Percentiles rank a stretch among this genome's conserved stretches.
These are phyloP conservation scores for Musa schizocarpa DNA, from an alignment of 176 grass and related monocot genomes.

Conservation along the genomic window DNA sequence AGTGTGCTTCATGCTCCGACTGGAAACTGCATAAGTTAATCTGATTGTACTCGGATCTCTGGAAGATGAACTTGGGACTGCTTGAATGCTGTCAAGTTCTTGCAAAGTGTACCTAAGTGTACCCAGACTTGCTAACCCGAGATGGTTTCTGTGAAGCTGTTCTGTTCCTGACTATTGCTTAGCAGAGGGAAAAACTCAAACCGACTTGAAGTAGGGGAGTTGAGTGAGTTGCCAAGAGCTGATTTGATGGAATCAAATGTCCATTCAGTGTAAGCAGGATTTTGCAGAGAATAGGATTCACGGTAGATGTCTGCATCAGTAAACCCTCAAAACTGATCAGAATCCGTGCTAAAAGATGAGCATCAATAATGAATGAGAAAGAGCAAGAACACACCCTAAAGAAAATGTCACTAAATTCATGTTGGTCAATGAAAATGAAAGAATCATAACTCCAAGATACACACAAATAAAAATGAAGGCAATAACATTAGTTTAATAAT, in stretches of 20 bases:
- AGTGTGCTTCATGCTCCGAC: slow-evolving; percentile 68
- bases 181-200: slow-evolving; percentile 1
- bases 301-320: slow-evolving; percentile 31
- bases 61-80: slow-evolving; percentile 27
- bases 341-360: slow-evolving; percentile 66
- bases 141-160: slow-evolving; percentile 65
- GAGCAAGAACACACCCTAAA: neutral
- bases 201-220: neutral
- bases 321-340: slow-evolving; percentile 56
- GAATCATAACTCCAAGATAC: neutral
- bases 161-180: slow-evolving; percentile 46
- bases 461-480: neutral
- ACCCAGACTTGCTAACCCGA: slow-evolving; percentile 29
- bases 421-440: neutral
- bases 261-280: slow-evolving; percentile 24
- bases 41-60: slow-evolving; percentile 37
- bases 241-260: slow-evolving; percentile 36
- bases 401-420: neutral
- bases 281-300: slow-evolving; percentile 34
- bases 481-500: neutral
- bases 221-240: slow-evolving; percentile 33
- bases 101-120: slow-evolving; percentile 56
- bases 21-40: slow-evolving; percentile 45
- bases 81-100: slow-evolving; percentile 34
- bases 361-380: slow-evolving; percentile 48